These are phyloP conservation scores for Neoarthrinium moseri DNA, from an alignment of 2,329 filamentous ascomycete species.

Conservation along the genomic window DNA sequence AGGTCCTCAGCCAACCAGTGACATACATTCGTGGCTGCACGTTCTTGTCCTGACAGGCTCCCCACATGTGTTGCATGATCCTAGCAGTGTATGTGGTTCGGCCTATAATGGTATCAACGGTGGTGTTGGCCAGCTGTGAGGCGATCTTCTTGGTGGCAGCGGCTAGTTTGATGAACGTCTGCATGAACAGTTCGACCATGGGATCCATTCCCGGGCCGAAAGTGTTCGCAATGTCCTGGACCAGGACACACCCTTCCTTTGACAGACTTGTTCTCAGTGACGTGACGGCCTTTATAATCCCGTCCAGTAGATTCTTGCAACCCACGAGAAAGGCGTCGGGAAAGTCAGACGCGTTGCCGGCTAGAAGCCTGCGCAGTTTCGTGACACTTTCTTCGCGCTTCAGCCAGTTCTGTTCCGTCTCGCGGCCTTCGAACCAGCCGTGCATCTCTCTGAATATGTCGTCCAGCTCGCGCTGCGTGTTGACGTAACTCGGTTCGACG, in stretches of 20 bases:
- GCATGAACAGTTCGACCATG: conserved; percentile 87
- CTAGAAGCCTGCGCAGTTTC: conserved; percentile 74
- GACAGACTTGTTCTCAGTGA: conserved; percentile 88
- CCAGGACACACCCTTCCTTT: conserved; percentile 77
- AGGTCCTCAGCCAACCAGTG: conserved; percentile 78
- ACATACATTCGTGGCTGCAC: conserved; percentile 79
- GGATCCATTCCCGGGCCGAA: conserved; percentile 79
- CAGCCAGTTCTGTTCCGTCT: conserved; percentile 89
- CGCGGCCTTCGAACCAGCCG: conserved; percentile 78
- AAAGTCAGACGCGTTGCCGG: conserved; percentile 82
- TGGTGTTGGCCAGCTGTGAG: conserved; percentile 77
- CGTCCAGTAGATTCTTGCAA: conserved; percentile 76
- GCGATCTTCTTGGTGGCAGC: conserved; percentile 90
- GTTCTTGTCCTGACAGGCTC: conserved; percentile 89
- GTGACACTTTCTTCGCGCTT: conserved; percentile 78
- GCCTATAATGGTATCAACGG: conserved; percentile 77
- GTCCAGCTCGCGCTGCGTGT: conserved; percentile 83
- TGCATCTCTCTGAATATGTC: conserved; percentile 83
- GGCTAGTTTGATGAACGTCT: conserved; percentile 85
- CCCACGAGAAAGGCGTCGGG: conserved; percentile 66
- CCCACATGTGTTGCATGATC: conserved; percentile 81
- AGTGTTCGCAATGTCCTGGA: conserved; percentile 79
- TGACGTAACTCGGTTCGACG: conserved; percentile 80
- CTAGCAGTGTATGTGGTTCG: conserved; percentile 77
- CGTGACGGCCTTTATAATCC: conserved; percentile 80